Evolutionary conservation across 345 rosid species (phyloP).

Genomic region (Gossypium bickii): DNA sequence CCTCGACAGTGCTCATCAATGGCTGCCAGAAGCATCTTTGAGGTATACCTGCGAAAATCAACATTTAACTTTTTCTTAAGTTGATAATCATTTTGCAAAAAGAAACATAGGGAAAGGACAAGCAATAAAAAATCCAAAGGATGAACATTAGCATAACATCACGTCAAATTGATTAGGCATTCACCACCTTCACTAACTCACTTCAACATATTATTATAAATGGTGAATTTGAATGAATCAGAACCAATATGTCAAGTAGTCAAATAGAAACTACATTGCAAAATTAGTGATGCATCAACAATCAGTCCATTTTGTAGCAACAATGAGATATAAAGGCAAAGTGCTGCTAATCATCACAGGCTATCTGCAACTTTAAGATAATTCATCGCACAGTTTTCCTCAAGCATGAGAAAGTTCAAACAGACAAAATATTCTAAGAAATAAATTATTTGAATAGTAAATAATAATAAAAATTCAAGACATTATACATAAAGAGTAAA

Average conservation of each 20-base stretch:
- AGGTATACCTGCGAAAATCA: conserved; percentile 52
- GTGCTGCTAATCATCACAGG: neutral
- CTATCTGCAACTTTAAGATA: neutral
- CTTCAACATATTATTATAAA: neutral
- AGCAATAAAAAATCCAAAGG: neutral
- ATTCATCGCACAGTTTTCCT: neutral
- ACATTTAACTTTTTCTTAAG: neutral
- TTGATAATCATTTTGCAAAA: neutral
- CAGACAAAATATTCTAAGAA: neutral
- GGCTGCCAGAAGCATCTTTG: conserved; percentile 79
- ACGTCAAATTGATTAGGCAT: neutral
- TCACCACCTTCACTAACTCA: neutral
- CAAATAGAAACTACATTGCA: neutral
- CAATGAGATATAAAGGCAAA: neutral
- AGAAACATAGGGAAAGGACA: neutral
- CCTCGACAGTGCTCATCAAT: conserved; percentile 76
- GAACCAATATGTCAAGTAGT: neutral
- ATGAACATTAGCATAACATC: neutral
- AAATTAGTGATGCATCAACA: neutral
- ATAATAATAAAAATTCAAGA: neutral
- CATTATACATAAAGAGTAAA: neutral
- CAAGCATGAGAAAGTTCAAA: neutral
- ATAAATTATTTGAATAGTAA: neutral
- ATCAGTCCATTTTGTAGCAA: neutral
- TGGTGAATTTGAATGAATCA: neutral